phyloP scores from a whole-genome alignment of 2,329 filamentous ascomycete species.

The Nannizziopsis arthrosporioides region DNA sequence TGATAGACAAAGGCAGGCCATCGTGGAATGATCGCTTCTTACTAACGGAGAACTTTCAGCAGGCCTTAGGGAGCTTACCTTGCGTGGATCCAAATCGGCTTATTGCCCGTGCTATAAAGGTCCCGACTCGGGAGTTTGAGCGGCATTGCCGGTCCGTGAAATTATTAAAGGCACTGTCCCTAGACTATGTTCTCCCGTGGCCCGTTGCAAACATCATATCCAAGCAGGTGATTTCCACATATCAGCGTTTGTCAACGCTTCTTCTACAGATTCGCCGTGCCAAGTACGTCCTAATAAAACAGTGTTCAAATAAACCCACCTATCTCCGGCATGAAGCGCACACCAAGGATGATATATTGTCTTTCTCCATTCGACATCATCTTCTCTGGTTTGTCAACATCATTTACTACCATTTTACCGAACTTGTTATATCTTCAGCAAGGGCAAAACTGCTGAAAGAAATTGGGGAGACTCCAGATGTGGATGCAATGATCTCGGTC shows the following conservation, averaged over 20 bases:
- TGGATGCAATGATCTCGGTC: slow-evolving; percentile 66
- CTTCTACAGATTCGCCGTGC: slow-evolving; percentile 67
- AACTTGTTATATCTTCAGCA: slow-evolving; percentile 55
- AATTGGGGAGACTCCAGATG: slow-evolving; percentile 53
- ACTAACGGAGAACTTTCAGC: slow-evolving; percentile 64
- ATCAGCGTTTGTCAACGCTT: slow-evolving; percentile 62
- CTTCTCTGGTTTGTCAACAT: slow-evolving; percentile 68
- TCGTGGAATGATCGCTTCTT: slow-evolving; percentile 72
- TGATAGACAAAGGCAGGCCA: slow-evolving; percentile 50
- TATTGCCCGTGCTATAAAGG: slow-evolving; percentile 42
- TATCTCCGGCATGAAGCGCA: slow-evolving; percentile 24
- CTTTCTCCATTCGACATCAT: slow-evolving; percentile 48
- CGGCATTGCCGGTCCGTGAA: slow-evolving; percentile 48
- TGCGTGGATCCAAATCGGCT: slow-evolving; percentile 52
- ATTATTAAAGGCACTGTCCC: slow-evolving; percentile 50
- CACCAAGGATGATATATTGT: slow-evolving; percentile 24
- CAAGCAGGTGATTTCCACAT: slow-evolving; percentile 50
- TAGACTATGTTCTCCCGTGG: slow-evolving; percentile 58
- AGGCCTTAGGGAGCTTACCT: slow-evolving; percentile 48
- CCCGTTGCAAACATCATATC: slow-evolving; percentile 60
- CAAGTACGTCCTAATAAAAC: slow-evolving; percentile 51
- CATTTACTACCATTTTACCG: slow-evolving; percentile 63
- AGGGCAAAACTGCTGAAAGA: slow-evolving; percentile 45
- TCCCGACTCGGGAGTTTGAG: slow-evolving; percentile 34
- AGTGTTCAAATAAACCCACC: slow-evolving; percentile 27